Base-by-base conservation (phyloP, 1,284 basidiomycete genomes). In the Leccinum griseonigrum region DNA sequence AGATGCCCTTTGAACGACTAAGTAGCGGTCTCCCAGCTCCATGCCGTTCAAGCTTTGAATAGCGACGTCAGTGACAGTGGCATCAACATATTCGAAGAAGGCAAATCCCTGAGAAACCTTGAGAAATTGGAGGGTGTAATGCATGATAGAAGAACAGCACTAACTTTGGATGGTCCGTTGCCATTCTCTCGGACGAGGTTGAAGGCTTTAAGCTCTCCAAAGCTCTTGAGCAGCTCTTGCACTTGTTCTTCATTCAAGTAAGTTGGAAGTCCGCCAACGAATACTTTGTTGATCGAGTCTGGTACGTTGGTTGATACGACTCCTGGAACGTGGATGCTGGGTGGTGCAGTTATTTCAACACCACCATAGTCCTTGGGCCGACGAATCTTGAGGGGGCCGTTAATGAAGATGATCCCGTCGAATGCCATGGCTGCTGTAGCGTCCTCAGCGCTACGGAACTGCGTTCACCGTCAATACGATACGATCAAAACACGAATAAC, bases 221-320 rank as follows among this genome's bases (percentile, higher is more conserved):
- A 99, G 71, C 91, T 93, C 81, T 95, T 97, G 64, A 99, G 82
- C 43, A 99, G 76, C 76, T 99, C 97, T 86, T 96, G 94, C 60
- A 99, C 96, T 78, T 99, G 96, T 69, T 98, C 97, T 75, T 98
- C 95, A 68, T 92, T 94, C 43, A 99, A 85, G 76, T 98, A 98
- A 18, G 92, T 86, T 16, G 97, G 97, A 58, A 99, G 80, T 60
- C 96, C 97, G 57, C 97, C 97, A 64, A 99, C 91, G 70, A 98
- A 99, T 64, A 99, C 85, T 81, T 99, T 99, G 85, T 98, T 95
- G 73, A 93, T 91, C 43, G 95, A 95, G 76, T 99, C 97, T 22
- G 95, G 95, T 14, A 98, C 95, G 67, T 94, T 97, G 54, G 94
- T 95, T n/a, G 93, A 96, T 40, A 98, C 92, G 56, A 96, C 91